Evolutionary conservation across 768 basidiomycete genomes (phyloP), one percentile per base, ranked within the genome.

Genomic region (Russula sp.): DNA sequence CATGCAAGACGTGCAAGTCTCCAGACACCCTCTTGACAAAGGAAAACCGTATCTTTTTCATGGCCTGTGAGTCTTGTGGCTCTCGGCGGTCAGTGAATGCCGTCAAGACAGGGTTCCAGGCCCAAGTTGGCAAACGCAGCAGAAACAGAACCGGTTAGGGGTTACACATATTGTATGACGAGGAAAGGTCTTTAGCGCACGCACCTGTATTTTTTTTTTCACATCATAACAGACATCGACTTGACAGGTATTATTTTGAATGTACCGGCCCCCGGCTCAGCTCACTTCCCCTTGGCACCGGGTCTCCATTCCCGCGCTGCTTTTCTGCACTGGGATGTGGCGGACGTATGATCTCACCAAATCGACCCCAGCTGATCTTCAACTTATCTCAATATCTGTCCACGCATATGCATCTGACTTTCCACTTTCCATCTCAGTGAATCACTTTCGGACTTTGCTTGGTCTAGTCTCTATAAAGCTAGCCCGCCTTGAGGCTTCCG

Each of bases 1-100:
- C 95, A 42, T 99, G 97, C 84, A 96, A 97, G 76, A 98, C 95
- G 43, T 99, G 97, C 82, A 99, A 98, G 77, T 98, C 96, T 1
- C 92, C 92, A 48, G 97, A 99, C 73, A 99, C 97, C 2, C 83
- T 97, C 20, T 83, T 99, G 41, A 87, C 89, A 34, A 99, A 98
- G 75, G 95, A 98, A 77, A 97, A 97, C 75, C 91, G 97, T 76
- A 92, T 99, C 72, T 98, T 95, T 81, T 99, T 99, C 82, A 90
- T 92, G 84, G 82, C 90, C 0, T 94, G 92, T 76, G 88, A 94
- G 74, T 88, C 89, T 7, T 96, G 93, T 68, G 93, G 92, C 2
- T 90, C 87, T 67, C 78, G 90, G 69, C 86, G 95, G 22, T 94
- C 92, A 63, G 96, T 99, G 69, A 91, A 90, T 67, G 79, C 93